Conservation (phyloP, 1,284 basidiomycete genomes). For the Coriolopsis trogii region DNA sequence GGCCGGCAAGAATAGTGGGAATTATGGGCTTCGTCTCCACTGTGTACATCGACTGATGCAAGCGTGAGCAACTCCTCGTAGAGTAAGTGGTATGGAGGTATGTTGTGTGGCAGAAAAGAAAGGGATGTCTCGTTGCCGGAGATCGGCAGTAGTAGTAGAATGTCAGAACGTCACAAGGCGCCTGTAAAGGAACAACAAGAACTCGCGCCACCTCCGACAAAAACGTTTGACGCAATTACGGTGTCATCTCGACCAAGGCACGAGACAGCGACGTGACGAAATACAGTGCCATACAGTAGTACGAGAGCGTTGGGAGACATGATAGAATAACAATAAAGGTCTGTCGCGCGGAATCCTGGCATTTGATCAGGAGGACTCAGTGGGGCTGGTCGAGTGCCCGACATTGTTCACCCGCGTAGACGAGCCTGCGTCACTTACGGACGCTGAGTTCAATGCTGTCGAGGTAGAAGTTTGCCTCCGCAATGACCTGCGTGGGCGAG, state of each 20-base stretch:
- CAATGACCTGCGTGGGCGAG: slow-evolving; percentile 22
- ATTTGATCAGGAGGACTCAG: slow-evolving; percentile 20
- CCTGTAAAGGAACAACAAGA: not conserved
- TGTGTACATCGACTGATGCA: not conserved
- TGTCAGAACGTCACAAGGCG: not conserved
- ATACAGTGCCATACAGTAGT: slow-evolving; percentile 23
- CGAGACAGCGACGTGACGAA: not conserved
- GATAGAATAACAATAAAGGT: slow-evolving; percentile 26
- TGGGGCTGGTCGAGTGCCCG: slow-evolving; percentile 13
- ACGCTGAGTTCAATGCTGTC: slow-evolving; percentile 21
- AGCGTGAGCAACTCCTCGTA: not conserved
- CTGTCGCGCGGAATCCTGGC: slow-evolving; percentile 6
- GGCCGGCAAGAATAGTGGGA: not conserved
- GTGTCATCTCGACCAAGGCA: not conserved
- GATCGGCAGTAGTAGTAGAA: too few species aligned
- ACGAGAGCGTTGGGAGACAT: slow-evolving; percentile 16
- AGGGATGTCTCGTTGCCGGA: not conserved
- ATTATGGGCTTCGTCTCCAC: not conserved
- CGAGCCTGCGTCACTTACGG: slow-evolving; percentile 23
- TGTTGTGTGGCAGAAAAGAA: not conserved
- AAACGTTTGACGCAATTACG: not conserved
- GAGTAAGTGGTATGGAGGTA: not conserved
- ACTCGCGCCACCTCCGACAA: not conserved
- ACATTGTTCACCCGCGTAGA: slow-evolving; percentile 11
- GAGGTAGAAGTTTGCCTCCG: slow-evolving; percentile 23